A percentile compares a stretch with the other conserved stretches of the same genome.
Conservation (phyloP, 805 yeast species). For the Saturnispora sekii region DNA sequence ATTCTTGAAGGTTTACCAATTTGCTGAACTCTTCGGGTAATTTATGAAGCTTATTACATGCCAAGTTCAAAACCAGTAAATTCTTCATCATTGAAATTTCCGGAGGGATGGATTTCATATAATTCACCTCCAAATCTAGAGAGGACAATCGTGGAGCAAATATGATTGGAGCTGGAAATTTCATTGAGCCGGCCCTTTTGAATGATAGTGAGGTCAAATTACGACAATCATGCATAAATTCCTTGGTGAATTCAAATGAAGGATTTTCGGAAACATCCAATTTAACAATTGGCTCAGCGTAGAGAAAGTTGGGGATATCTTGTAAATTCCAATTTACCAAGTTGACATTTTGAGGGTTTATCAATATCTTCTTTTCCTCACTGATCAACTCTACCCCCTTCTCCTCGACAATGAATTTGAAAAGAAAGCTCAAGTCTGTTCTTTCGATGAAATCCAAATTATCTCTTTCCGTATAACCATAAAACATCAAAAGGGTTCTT, state of each 20-base stretch:
- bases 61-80: constrained; percentile 52
- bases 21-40: constrained; percentile 56
- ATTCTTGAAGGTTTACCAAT: constrained; percentile 41
- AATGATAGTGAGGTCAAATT: constrained; percentile 59
- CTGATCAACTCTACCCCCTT: constrained; percentile 35
- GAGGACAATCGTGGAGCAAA: constrained; percentile 58
- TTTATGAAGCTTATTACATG: constrained; percentile 60
- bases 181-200: constrained; percentile 62
- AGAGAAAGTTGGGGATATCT: constrained; percentile 76
- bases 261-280: constrained; percentile 83
- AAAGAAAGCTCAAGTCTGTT: constrained; percentile 72
- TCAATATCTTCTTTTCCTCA: constrained; percentile 29
- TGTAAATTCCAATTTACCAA: constrained; percentile 65
- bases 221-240: constrained; percentile 72
- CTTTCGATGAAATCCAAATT: constrained; percentile 69
- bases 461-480: constrained; percentile 77
- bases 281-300: constrained; percentile 70
- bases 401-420: constrained; percentile 74
- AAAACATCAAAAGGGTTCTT: constrained; percentile 55
- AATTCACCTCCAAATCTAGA: constrained; percentile 71
- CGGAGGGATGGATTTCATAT: constrained; percentile 52
- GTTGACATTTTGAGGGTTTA: constrained; percentile 64
- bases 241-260: constrained; percentile 71
- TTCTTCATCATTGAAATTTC: constrained; percentile 44
- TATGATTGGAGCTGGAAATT: constrained; percentile 64